Evolutionary conservation across 805 yeast species (phyloP).

Genomic region (Saturnispora bothae): DNA sequence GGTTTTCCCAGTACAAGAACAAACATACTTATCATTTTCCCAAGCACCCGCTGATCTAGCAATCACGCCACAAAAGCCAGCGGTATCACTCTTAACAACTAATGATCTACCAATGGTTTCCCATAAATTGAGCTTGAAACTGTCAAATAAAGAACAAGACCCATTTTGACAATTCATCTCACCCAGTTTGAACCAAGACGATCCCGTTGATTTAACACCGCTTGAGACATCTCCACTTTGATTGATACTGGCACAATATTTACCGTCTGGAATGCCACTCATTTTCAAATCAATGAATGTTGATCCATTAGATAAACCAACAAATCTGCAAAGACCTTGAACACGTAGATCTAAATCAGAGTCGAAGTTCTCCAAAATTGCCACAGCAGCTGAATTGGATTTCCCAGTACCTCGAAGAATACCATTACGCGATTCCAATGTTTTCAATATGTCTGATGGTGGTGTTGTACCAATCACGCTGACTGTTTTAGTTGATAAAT

Average conservation of each 20-base stretch:
- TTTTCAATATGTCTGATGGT: constrained; percentile 65
- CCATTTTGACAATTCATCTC: constrained; percentile 28
- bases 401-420: constrained; percentile 85
- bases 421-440: constrained; percentile 74
- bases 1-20: constrained; percentile 91
- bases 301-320: constrained; percentile 45
- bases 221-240: constrained; percentile 64
- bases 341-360: constrained; percentile 44
- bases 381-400: constrained; percentile 83
- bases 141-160: constrained; percentile 37
- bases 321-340: constrained; percentile 80
- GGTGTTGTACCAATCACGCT: constrained; percentile 59
- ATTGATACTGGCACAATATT: constrained; percentile 60
- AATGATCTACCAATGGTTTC: constrained; percentile 66
- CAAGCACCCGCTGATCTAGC: constrained; percentile 96
- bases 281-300: constrained; percentile 66
- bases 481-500: constrained; percentile 50
- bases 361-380: constrained; percentile 65
- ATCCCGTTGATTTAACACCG: constrained; percentile 63
- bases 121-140: constrained; percentile 36
- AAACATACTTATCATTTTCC: constrained; percentile 90
- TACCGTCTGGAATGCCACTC: constrained; percentile 55
- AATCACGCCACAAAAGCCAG: constrained; percentile 59
- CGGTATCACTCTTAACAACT: constrained; percentile 34
- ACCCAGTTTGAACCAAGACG: constrained; percentile 33